phyloP scores from a whole-genome alignment of 768 basidiomycete genomes.

The Rossbeevera mucosa region DNA sequence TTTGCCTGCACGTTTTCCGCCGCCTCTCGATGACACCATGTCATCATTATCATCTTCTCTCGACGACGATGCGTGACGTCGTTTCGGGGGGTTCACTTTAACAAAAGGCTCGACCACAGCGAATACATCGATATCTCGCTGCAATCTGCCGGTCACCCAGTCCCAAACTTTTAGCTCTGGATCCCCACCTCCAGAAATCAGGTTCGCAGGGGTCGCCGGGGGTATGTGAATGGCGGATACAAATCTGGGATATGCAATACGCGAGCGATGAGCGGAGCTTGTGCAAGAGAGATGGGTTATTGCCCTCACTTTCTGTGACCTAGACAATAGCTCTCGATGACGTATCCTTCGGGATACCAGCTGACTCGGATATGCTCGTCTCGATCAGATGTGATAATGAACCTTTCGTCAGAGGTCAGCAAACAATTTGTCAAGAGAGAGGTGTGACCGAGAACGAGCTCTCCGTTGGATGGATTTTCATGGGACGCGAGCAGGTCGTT shows the following conservation, averaged over 20 bases:
- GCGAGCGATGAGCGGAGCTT: neutral
- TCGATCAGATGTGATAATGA: slow-evolving; percentile 85
- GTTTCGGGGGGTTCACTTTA: slow-evolving; percentile 29
- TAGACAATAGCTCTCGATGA: slow-evolving; percentile 82
- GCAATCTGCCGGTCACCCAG: slow-evolving; percentile 60
- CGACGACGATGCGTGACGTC: slow-evolving; percentile 28
- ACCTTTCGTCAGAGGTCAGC: slow-evolving; percentile 61
- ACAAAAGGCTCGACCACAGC: slow-evolving; percentile 48
- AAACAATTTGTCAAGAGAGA: slow-evolving; percentile 76
- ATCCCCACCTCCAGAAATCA: slow-evolving; percentile 92
- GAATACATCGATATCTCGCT: slow-evolving; percentile 49
- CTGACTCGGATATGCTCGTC: slow-evolving; percentile 95
- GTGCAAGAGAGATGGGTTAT: neutral
- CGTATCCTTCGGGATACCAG: slow-evolving; percentile 81
- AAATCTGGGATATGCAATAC: slow-evolving; percentile 46
- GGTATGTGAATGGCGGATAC: slow-evolving; percentile 81
- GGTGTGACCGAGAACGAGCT: slow-evolving; percentile 80
- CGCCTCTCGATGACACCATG: slow-evolving; percentile 10
- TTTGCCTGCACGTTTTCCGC: slow-evolving; percentile 15
- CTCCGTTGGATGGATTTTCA: slow-evolving; percentile 64
- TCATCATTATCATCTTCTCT: slow-evolving; percentile 27
- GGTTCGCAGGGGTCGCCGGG: slow-evolving; percentile 34
- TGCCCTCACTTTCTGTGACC: slow-evolving; percentile 71
- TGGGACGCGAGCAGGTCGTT: slow-evolving; percentile 46
- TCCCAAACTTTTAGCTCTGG: slow-evolving; percentile 72